Percentiles rank a stretch among this genome's conserved stretches.
These are phyloP conservation scores for Herpetospermum pedunculosum DNA, from an alignment of 306 rosid genomes.

Conservation along the genomic window DNA sequence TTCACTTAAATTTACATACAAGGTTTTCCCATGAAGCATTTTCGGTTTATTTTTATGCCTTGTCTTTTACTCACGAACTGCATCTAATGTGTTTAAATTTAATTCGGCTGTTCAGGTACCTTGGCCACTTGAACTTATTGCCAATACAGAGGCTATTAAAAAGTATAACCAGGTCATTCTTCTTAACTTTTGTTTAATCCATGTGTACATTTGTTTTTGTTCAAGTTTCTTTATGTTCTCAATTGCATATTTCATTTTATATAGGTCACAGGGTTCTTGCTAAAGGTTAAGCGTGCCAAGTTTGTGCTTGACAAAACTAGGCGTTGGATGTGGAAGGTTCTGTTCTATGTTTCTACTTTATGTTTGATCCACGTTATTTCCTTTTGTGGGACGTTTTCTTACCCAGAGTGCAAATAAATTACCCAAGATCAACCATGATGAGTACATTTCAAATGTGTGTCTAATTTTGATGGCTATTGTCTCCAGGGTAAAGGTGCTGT, in stretches of 20 bases:
- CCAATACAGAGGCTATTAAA: slow-evolving; percentile 79
- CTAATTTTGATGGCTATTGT: not conserved
- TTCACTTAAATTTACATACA: slow-evolving; percentile 68
- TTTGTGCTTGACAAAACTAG: slow-evolving; percentile 87
- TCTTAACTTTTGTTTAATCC: slow-evolving; percentile 13
- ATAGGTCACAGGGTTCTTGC: slow-evolving; percentile 87
- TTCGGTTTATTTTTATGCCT: not conserved
- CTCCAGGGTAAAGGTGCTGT: slow-evolving; percentile 60
- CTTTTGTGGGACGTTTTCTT: not conserved
- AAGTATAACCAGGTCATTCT: slow-evolving; percentile 78
- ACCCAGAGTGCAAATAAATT: not conserved
- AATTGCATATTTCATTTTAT: not conserved
- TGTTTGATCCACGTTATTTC: not conserved
- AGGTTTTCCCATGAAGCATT: slow-evolving; percentile 30
- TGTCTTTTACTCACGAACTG: not conserved
- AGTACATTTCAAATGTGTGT: not conserved
- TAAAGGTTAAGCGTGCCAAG: slow-evolving; percentile 95
- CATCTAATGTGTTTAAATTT: slow-evolving; percentile 2
- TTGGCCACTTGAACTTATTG: slow-evolving; percentile 98
- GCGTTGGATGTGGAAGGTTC: slow-evolving; percentile 98
- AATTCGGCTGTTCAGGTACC: slow-evolving; percentile 48
- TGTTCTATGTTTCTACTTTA: not conserved
- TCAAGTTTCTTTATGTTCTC: not conserved
- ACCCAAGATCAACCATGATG: slow-evolving; percentile 4
- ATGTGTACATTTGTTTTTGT: not conserved